These are phyloP conservation scores for Malus hybrid DNA, from an alignment of 331 rosid species.

Conservation along the genomic window DNA sequence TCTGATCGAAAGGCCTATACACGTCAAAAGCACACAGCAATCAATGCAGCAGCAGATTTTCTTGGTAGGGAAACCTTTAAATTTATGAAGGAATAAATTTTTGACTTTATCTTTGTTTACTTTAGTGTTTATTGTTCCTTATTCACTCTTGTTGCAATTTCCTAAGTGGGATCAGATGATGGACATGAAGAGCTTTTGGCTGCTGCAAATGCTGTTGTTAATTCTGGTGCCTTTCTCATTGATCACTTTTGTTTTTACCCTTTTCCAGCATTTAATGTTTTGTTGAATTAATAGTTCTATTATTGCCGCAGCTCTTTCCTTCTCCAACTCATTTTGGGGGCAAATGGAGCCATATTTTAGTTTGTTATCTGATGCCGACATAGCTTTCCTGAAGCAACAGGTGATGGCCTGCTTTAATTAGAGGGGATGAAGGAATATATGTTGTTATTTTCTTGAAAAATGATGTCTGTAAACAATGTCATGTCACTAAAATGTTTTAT, in stretches of 20 bases:
- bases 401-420: conserved; percentile 29
- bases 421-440: neutral
- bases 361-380: conserved; percentile 53
- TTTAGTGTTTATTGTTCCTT: conserved; percentile 5
- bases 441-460: neutral
- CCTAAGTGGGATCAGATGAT: conserved; percentile 75
- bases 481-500: neutral
- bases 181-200: conserved; percentile 79
- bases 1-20: conserved; percentile 86
- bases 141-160: conserved; percentile 28
- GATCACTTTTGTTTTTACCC: conserved; percentile 9
- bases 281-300: conserved; percentile 25
- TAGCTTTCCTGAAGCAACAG: conserved; percentile 56
- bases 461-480: conserved; percentile 1
- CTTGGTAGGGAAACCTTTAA: conserved; percentile 37
- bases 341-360: conserved; percentile 72
- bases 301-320: conserved; percentile 49
- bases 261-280: conserved; percentile 11
- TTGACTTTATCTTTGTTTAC: neutral
- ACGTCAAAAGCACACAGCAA: conserved; percentile 69
- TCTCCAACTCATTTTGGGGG: conserved; percentile 68
- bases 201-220: conserved; percentile 69
- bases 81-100: neutral
- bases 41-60: conserved; percentile 62
- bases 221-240: conserved; percentile 44